Percentiles rank a stretch among this genome's conserved stretches.
These are phyloP conservation scores for Lentinula sp. DNA, from an alignment of 768 basidiomycete species.

Conservation along the genomic window DNA sequence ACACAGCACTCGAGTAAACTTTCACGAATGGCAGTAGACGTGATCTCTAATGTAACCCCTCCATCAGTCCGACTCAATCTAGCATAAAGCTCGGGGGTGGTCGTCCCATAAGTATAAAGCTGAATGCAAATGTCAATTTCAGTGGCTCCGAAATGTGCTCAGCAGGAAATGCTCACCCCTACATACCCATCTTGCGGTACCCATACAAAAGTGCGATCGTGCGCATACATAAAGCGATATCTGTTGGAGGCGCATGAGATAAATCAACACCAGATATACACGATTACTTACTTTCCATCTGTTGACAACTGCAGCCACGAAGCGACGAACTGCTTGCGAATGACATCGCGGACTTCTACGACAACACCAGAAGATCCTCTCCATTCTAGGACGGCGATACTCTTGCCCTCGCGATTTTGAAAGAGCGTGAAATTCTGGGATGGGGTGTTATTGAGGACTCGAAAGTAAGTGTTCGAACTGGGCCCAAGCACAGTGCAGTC, in stretches of 20 bases:
- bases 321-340: slow-evolving; percentile 24
- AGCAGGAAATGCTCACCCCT: slow-evolving; percentile 14
- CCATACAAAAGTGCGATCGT: slow-evolving; percentile 7
- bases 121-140: slow-evolving; percentile 19
- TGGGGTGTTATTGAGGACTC: slow-evolving; percentile 28
- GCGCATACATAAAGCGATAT: background rate
- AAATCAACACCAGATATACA: background rate
- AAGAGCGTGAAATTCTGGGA: slow-evolving; percentile 28
- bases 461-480: slow-evolving; percentile 31
- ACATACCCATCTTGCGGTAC: slow-evolving; percentile 17
- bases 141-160: background rate
- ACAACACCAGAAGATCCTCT: slow-evolving; percentile 11
- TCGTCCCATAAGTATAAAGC: slow-evolving; percentile 18
- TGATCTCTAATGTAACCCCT: slow-evolving; percentile 38
- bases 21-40: slow-evolving; percentile 35
- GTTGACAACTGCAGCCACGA: slow-evolving; percentile 35
- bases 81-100: slow-evolving; percentile 19
- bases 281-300: slow-evolving; percentile 26
- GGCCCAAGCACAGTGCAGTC: slow-evolving; percentile 40
- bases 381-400: slow-evolving; percentile 37
- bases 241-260: background rate
- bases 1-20: slow-evolving; percentile 40
- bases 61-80: slow-evolving; percentile 30
- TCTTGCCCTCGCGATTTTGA: slow-evolving; percentile 29
- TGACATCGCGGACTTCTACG: slow-evolving; percentile 30